Base-by-base conservation (phyloP, 331 rosid genomes). In the Stylosanthes scabra region DNA sequence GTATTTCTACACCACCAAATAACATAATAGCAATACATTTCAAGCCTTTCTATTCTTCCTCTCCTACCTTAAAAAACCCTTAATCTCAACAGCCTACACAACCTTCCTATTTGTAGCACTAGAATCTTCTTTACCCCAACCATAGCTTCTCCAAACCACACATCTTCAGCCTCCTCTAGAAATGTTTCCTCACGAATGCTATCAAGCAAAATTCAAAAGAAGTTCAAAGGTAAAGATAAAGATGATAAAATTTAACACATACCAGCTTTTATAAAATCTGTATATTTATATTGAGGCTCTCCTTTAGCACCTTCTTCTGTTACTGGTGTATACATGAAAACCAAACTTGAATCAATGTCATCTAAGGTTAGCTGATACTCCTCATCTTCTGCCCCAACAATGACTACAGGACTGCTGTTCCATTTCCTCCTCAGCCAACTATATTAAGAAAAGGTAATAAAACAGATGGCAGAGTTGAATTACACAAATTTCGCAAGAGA, bases 391-490 rank as follows among this genome's bases (percentile, higher is more conserved):
- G 97, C 98, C 76, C 97, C 99, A 68, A 79, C 83, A 84, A 95
- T 95, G 39, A 90, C 98, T 80, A 92, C 88, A 9, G 97, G 98
- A 79, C 91, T 89, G 85, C 97, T 76, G 74, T 92, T 95, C 99
- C 99, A 95, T 83, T 91, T 95, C 74, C 92, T 92, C 89, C 99
- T 90, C 74, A 95, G 73, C 99, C 99, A 95, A 83, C 99, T 95
- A 82, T 68, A 76, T 50, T 47, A 71, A 69, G 63, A 63, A 72
- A 72, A 45, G 54, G 76, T 63, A 4, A 63, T 13, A 66, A 60
- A 62, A 55, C 10, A 80, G 61, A 71, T 63, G 80, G 66, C 39
- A 49, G 7, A n/a, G 63, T 65, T 51, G 28, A 20, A 63, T 79
- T 50, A 31, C 27, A n/a, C 78, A 57, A 65, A 66, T 76, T 62